phyloP scores from a whole-genome alignment of 1,284 basidiomycete genomes.

The Sphagnurus paluster region DNA sequence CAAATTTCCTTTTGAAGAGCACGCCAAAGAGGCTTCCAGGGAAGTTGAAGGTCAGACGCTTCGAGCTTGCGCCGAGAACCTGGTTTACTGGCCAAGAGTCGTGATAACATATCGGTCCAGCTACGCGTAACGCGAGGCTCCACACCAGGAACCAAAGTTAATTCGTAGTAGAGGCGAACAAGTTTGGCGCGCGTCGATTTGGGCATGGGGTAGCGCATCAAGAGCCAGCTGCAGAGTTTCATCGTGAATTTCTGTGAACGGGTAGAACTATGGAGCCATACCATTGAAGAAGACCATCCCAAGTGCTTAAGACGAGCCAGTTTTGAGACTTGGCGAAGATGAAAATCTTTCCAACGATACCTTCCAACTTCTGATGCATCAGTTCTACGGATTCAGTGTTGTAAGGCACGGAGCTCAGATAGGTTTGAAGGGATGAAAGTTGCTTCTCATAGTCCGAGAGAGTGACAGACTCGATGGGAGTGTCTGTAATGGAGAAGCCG shows the following conservation, averaged over 20 bases:
- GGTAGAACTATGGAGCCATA: constrained; percentile 33
- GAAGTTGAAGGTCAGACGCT: constrained; percentile 66
- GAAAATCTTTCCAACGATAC: constrained; percentile 71
- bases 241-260: constrained; percentile 6
- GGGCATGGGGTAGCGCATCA: constrained; percentile 79
- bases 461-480: constrained; percentile 36
- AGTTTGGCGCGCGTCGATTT: constrained; percentile 77
- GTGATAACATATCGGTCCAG: constrained; percentile 74
- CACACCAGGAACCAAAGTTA: constrained; percentile 73
- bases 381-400: constrained; percentile 72
- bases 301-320: constrained; percentile 67
- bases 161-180: constrained; percentile 79
- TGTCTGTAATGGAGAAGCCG: constrained; percentile 45
- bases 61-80: constrained; percentile 66
- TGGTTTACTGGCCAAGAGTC: constrained; percentile 66
- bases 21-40: constrained; percentile 76
- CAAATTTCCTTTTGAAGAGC: constrained; percentile 72
- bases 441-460: constrained; percentile 49
- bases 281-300: constrained; percentile 76
- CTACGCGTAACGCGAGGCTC: constrained; percentile 70
- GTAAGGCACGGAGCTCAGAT: constrained; percentile 76
- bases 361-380: constrained; percentile 75
- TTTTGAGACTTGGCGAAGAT: constrained; percentile 78
- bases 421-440: constrained; percentile 56
- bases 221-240: constrained; percentile 64